Evolutionary conservation across 768 basidiomycete genomes (phyloP), one percentile per base, ranked within the genome.

Genomic region (Thelephora ganbajun): DNA sequence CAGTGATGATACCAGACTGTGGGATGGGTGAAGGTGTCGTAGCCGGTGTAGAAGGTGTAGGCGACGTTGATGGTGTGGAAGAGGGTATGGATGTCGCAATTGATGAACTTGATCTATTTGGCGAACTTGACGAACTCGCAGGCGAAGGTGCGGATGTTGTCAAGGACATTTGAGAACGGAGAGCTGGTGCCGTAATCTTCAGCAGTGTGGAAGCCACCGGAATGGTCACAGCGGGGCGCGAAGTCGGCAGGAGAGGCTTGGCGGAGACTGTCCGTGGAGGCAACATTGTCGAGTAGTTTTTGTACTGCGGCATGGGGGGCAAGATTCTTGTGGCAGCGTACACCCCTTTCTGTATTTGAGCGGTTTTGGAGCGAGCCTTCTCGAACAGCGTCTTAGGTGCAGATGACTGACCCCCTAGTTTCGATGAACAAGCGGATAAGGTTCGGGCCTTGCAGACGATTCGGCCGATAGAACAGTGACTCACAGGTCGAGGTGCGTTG

Each of bases 301-400:
- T 77, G 43, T 66, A 61, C 19, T 58, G 34, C 14, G 68, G 68
- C 71, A 74, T 72, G 16, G 77, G 73, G n/a, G 76, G 76, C 30
- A 77, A 50, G 49, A 73, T 67, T 39, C 72, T 71, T 43, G 72
- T 59, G 42, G 64, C 65, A 30, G 26, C 26, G 55, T 76, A 80
- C 54, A 85, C 63, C 26, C 73, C 72, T 59, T 73, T 76, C 60
- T 79, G 77, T 42, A 80, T 62, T 60, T 76, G 82, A 22, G 74
- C 78, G 11, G 83, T 79, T 55, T 87, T 82, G 37, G 68, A 69
- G 49, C 75, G 76, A 5, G 84, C 79, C 64, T 83, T 87, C 66
- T 88, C 81, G 54, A 90, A 80, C 16, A 89, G 66, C 13, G 80
- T 71, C 64, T 80, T 87, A 18, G 81, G 78, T 35, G 65, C 67